Evolutionary conservation across 768 basidiomycete species (phyloP).

Genomic region (Lentinula lateritia): DNA sequence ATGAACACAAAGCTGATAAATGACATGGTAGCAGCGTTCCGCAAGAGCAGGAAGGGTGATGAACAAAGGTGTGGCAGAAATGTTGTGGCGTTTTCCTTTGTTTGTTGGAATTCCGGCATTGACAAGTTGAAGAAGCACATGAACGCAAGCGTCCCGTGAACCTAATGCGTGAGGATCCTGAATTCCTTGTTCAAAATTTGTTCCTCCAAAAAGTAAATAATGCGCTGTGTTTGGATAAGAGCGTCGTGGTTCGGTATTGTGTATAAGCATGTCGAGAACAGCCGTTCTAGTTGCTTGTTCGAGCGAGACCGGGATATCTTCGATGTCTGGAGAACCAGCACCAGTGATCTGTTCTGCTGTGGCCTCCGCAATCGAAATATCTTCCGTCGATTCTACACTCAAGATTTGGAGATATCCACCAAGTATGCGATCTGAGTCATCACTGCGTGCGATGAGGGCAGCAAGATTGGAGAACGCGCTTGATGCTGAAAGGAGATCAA

Average conservation of each 20-base stretch:
- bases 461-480: slow-evolving; percentile 67
- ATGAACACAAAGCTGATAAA: slow-evolving; percentile 87
- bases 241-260: slow-evolving; percentile 57
- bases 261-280: slow-evolving; percentile 77
- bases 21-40: slow-evolving; percentile 77
- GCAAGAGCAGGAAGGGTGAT: slow-evolving; percentile 68
- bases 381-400: slow-evolving; percentile 53
- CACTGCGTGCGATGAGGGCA: slow-evolving; percentile 72
- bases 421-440: slow-evolving; percentile 81
- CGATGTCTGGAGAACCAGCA: slow-evolving; percentile 62
- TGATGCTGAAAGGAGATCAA: slow-evolving; percentile 62
- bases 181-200: slow-evolving; percentile 56
- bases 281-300: slow-evolving; percentile 70
- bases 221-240: slow-evolving; percentile 83
- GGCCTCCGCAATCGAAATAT: slow-evolving; percentile 55
- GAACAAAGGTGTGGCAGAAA: slow-evolving; percentile 50
- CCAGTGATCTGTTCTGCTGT: slow-evolving; percentile 61
- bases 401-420: slow-evolving; percentile 71
- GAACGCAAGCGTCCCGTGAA: slow-evolving; percentile 65
- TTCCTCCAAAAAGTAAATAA: slow-evolving; percentile 74
- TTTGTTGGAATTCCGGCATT: slow-evolving; percentile 64
- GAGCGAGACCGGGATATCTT: slow-evolving; percentile 39
- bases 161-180: slow-evolving; percentile 77
- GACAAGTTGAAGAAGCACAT: slow-evolving; percentile 75
- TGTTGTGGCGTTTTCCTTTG: slow-evolving; percentile 26